A percentile compares a stretch with the other conserved stretches of the same genome.
Conservation (phyloP, 495 filamentous ascomycete species). For the Penicillium goetzii region DNA sequence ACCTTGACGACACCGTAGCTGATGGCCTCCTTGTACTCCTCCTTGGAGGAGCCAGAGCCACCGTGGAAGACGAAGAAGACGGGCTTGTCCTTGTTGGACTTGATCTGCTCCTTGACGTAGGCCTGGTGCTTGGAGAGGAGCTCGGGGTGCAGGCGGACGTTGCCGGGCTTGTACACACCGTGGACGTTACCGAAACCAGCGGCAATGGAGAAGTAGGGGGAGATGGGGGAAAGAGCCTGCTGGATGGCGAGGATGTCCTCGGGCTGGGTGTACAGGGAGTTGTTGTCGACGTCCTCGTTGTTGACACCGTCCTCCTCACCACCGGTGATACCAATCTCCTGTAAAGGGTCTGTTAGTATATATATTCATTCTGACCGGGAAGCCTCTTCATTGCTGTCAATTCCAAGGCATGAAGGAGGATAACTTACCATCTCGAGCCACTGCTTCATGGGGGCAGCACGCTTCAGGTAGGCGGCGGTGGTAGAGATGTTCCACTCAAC, state of each 20-base stretch:
- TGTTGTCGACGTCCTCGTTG: slow-evolving; percentile 82
- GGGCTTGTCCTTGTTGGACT: slow-evolving; percentile 75
- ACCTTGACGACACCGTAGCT: slow-evolving; percentile 97
- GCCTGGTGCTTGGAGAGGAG: slow-evolving; percentile 92
- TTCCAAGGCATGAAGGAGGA: too few relatives aligned
- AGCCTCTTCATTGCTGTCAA: neutral
- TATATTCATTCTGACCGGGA: neutral
- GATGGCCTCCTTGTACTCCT: slow-evolving; percentile 87
- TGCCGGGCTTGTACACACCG: slow-evolving; percentile 98
- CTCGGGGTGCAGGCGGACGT: slow-evolving; percentile 93
- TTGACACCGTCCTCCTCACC: slow-evolving; percentile 92
- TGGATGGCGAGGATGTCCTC: slow-evolving; percentile 93
- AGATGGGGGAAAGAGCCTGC: slow-evolving; percentile 76
- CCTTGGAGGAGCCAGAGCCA: slow-evolving; percentile 85
- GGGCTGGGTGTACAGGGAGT: slow-evolving; percentile 94
- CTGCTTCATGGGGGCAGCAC: slow-evolving; percentile 92
- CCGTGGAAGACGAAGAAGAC: slow-evolving; percentile 99
- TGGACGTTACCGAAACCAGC: slow-evolving; percentile 99
- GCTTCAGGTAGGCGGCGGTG: slow-evolving; percentile 87
- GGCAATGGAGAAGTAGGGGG: slow-evolving; percentile 94
- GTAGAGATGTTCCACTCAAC: slow-evolving; percentile 89
- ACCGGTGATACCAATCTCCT: slow-evolving; percentile 92
- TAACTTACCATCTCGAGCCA: slow-evolving; percentile 93
- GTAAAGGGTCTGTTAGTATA: neutral
- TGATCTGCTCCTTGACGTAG: slow-evolving; percentile 77